phyloP scores from a whole-genome alignment of 371 early-diverging fungal genomes.

The Lichtheimia ramosa region DNA sequence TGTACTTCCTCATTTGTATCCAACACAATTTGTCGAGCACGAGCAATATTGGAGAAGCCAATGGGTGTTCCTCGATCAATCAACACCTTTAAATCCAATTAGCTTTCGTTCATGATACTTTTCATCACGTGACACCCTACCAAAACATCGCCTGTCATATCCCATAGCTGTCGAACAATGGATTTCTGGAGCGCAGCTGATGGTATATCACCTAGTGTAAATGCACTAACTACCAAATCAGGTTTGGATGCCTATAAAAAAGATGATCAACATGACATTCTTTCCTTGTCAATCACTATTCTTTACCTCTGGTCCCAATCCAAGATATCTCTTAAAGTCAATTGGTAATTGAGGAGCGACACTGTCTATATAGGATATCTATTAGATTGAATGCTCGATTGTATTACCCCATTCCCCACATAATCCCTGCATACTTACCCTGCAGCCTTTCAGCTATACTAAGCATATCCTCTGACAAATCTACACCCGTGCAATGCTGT shows the following conservation, averaged over 20 bases:
- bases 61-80: slow-evolving; percentile 87
- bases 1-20: slow-evolving; percentile 45
- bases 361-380: slow-evolving; percentile 10
- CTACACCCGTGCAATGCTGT: slow-evolving; percentile 66
- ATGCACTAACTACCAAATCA: slow-evolving; percentile 79
- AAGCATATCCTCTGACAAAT: slow-evolving; percentile 83
- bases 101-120: no score
- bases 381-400: background rate
- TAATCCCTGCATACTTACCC: slow-evolving; percentile 10
- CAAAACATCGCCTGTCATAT: slow-evolving; percentile 72
- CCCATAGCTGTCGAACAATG: slow-evolving; percentile 77
- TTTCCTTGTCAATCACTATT: background rate
- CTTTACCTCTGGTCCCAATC: slow-evolving; percentile 50
- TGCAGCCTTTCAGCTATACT: slow-evolving; percentile 59
- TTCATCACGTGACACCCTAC: slow-evolving; percentile 37
- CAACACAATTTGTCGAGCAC: slow-evolving; percentile 74
- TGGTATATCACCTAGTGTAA: slow-evolving; percentile 74
- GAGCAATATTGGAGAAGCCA: slow-evolving; percentile 70
- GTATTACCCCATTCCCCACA: no score
- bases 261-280: background rate
- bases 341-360: slow-evolving; percentile 23
- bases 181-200: slow-evolving; percentile 62
- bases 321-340: slow-evolving; percentile 65
- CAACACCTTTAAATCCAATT: slow-evolving; percentile 49
- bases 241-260: slow-evolving; percentile 32